These are phyloP conservation scores for Corinectria fuckeliana DNA, from an alignment of 2,329 filamentous ascomycete species.

Conservation along the genomic window DNA sequence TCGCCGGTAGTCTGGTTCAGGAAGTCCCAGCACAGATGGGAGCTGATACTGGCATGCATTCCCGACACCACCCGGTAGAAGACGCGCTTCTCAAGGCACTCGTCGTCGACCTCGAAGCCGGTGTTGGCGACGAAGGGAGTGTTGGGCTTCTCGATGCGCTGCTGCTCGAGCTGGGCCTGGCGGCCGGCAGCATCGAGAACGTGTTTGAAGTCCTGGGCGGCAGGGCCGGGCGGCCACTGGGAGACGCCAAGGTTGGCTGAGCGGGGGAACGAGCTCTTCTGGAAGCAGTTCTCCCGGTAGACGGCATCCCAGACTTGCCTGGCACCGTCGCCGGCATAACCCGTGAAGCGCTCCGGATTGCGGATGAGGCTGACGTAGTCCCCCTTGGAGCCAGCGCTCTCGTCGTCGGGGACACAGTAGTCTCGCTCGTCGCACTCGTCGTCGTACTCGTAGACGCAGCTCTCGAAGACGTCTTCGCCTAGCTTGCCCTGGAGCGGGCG, in stretches of 20 bases:
- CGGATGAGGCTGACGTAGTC: constrained; percentile 95
- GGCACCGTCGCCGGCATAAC: constrained; percentile 84
- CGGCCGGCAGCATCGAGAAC: constrained; percentile 65
- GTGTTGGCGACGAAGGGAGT: constrained; percentile 67
- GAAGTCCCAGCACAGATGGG: constrained; percentile 95
- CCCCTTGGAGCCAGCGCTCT: constrained; percentile 83
- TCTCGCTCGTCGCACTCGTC: constrained; percentile 97
- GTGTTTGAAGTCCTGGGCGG: constrained; percentile 66
- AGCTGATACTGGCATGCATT: constrained; percentile 98
- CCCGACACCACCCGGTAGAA: constrained; percentile 95
- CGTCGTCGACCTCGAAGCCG: constrained; percentile 80
- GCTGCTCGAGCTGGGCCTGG: constrained; percentile 66
- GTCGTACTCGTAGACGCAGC: constrained; percentile 96
- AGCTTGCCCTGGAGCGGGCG: constrained; percentile 81
- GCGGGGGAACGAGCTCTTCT: constrained; percentile 67
- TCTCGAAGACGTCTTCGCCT: constrained; percentile 88
- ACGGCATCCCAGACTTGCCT: constrained; percentile 96
- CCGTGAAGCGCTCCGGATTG: constrained; percentile 95
- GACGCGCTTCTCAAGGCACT: constrained; percentile 97
- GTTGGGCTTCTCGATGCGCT: constrained; percentile 52
- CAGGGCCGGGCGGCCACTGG: constrained; percentile 54
- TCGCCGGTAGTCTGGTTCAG: constrained; percentile 92
- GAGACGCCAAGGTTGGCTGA: constrained; percentile 61
- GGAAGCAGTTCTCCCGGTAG: constrained; percentile 97
- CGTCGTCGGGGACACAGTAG: constrained; percentile 95